Evolutionary conservation across 352 stramenopile genomes (phyloP), one percentile per base, ranked within the genome.

Genomic region (Phytopythium mirpurense): DNA sequence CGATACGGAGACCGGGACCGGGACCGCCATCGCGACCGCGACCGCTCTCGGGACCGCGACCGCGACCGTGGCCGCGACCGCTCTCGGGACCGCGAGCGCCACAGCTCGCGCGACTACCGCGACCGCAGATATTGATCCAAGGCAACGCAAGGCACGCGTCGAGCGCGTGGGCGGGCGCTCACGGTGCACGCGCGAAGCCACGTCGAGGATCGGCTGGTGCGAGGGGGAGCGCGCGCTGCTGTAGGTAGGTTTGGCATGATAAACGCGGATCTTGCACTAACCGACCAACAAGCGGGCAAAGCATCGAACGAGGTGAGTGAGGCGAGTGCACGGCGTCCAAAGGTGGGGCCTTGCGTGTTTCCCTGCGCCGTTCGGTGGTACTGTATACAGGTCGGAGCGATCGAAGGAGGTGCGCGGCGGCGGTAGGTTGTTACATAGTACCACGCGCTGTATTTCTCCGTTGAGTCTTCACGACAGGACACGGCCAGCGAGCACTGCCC

Each of bases 21-120:
- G 26, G 38, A 59, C 34, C 56, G 56, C 6, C 54, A 62, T 36
- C 71, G 71, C 24, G 67, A 85, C 51, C 74, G 72, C 29, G 59
- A 67, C n/a, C 41, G 54, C n/a, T n/a, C n/a, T n/a, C n/a, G n/a
- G n/a, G n/a, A n/a, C n/a, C n/a, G n/a, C n/a, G n/a, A n/a, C n/a
- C n/a, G n/a, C n/a, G n/a, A 24, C 26, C 10, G 29, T 21, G 56
- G 65, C 29, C 62, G 57, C 36, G 51, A 60, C 45, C 62, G 62
- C 21, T 59, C 48, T 42, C 67, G 57, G 16, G 45, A 65, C 41
- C 71, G 71, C 24, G 74, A 87, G 43, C 74, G 71, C 23, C 63
- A 68, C 21, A 67, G 72, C 51, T 78, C 72, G 56, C 70, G 70
- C 24, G 73, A 84, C 38, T 78, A 76, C 41, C 62, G 68, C 10